Conservation (phyloP, 176 grass and related monocot genomes). For the Olyra latifolia region DNA sequence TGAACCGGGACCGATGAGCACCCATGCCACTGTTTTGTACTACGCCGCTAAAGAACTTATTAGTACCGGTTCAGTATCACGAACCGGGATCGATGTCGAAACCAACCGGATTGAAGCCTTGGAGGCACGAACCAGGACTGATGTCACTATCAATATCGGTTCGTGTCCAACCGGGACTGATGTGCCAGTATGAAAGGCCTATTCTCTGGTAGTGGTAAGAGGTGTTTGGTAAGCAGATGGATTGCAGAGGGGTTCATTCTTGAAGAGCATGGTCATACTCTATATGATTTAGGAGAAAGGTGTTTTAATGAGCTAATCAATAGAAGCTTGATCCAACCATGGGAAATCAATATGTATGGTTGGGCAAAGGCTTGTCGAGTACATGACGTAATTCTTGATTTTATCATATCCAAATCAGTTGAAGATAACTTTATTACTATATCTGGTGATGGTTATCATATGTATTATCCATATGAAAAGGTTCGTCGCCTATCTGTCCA, state of each 20-base stretch:
- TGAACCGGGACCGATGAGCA: too few relatives aligned
- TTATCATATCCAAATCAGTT: background rate
- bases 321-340: slow-evolving; percentile 5
- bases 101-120: too few relatives aligned
- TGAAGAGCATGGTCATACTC: background rate
- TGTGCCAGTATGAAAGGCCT: too few relatives aligned
- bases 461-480: background rate
- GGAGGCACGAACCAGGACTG: too few relatives aligned
- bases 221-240: slow-evolving; percentile 23
- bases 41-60: too few relatives aligned
- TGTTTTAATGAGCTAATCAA: slow-evolving; percentile 33
- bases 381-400: slow-evolving; percentile 23
- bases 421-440: slow-evolving; percentile 26
- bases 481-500: background rate
- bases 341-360: fast-evolving
- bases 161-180: too few relatives aligned
- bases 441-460: background rate
- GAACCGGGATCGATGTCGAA: too few relatives aligned
- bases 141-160: too few relatives aligned
- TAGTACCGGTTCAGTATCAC: too few relatives aligned
- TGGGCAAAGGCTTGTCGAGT: background rate
- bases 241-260: slow-evolving; percentile 11
- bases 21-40: too few relatives aligned
- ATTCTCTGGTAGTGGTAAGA: too few relatives aligned
- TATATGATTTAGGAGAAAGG: background rate